Base-by-base conservation (phyloP, 352 stramenopile genomes). In the Globisporangium ultimum region DNA sequence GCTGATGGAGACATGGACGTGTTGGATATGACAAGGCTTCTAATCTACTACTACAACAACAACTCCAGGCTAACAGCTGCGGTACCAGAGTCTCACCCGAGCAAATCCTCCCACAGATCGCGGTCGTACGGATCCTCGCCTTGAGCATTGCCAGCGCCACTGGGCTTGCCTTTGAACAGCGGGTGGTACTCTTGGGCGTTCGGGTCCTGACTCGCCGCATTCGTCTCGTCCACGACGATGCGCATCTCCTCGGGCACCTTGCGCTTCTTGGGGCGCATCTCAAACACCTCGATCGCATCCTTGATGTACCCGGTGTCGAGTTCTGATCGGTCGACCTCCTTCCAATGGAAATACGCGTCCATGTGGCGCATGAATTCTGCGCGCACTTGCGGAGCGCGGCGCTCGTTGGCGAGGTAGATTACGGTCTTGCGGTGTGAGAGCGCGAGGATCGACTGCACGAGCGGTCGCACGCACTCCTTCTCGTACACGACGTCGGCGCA, bases 401-500 rank as follows among this genome's bases (percentile, higher is more conserved):
- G 74, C 47, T 94, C 84, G 52, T 91, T 94, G 14, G 82, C 82
- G 40, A 94, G 65, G 41, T 81, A 89, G 43, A 94, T 78, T 15
- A 89, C 71, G 10, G 80, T 91, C 71, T 89, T 90, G 45, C 82
- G 80, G 63, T 91, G 80, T 46, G 76, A 80, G 5, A 94, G 61
- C 56, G 84, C 81, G 45, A 94, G 55, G 50, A 94, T 72, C 24
- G 81, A 91, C 70, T 94, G 80, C 63, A 94, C 72, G 21, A 94
- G 53, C 32, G 84, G 84, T 34, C 80, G 76, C 49, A 94, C 80
- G 28, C 74, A 86, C 15, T 76, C 74, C 47, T 89, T 91, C 59
- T 94, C 84, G 62, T 91, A 94, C 51, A 94, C 68, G 28, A 91
- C 81, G 59, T 94, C 84, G 0, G 84, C 84, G 64, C 81, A 91